A percentile compares a stretch with the other conserved stretches of the same genome.
Conservation (phyloP, 306 rosid species). For the Inga leiocalycina region DNA sequence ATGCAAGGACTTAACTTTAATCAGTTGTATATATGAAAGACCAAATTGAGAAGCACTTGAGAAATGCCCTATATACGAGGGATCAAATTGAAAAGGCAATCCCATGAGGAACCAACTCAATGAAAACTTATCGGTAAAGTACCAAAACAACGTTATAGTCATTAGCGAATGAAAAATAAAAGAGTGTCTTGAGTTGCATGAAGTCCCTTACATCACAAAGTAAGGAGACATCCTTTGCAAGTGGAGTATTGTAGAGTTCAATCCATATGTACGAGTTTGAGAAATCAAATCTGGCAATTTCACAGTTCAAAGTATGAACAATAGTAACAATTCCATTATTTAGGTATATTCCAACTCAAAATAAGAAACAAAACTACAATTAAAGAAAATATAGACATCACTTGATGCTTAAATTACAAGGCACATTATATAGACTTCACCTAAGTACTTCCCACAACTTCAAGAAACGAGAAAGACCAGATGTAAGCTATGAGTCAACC, state of each 20-base stretch:
- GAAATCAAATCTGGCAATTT: conserved; percentile 69
- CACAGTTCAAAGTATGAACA: conserved; percentile 14
- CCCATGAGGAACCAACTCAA: not conserved
- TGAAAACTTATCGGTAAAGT: not conserved
- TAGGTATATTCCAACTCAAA: conserved; percentile 1
- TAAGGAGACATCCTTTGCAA: conserved; percentile 74
- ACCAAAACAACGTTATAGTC: not conserved
- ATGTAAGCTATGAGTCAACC: not conserved
- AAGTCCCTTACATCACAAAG: conserved; percentile 77
- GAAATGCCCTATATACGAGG: not conserved
- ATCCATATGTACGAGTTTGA: conserved; percentile 90
- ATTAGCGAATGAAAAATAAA: conserved; percentile 8
- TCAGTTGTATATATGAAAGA: not conserved
- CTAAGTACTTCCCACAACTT: not conserved
- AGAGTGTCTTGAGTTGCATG: conserved; percentile 5
- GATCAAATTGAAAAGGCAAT: not conserved
- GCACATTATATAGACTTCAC: not conserved
- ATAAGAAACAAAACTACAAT: not conserved
- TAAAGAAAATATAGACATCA: conserved; percentile 2
- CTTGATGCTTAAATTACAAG: not conserved
- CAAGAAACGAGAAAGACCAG: not conserved
- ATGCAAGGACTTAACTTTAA: not conserved
- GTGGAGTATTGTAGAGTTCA: conserved; percentile 78
- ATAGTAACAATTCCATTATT: conserved; percentile 22
- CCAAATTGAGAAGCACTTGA: not conserved